A percentile compares a stretch with the other conserved stretches of the same genome.
These are phyloP conservation scores for Chaetomium strumarium DNA, from an alignment of 2,329 filamentous ascomycete genomes.

Conservation along the genomic window DNA sequence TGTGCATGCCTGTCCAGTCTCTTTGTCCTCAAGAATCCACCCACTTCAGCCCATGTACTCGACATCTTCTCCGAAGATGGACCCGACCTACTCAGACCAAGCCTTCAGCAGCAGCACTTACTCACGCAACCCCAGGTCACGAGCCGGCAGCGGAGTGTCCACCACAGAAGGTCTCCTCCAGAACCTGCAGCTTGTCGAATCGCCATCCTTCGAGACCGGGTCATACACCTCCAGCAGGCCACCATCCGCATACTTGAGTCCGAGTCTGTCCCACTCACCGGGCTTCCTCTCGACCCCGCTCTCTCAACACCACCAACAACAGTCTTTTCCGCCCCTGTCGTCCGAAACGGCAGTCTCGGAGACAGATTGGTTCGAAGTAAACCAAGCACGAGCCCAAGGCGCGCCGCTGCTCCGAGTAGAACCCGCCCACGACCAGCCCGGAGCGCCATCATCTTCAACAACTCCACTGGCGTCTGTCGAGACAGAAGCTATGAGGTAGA, in stretches of 20 bases:
- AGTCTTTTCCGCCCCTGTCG: constrained; percentile 25
- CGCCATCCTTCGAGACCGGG: constrained; percentile 21
- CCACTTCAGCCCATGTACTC: background rate
- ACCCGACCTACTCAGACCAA: constrained; percentile 18
- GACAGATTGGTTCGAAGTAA: constrained; percentile 29
- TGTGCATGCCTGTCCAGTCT: constrained; percentile 18
- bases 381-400: constrained; percentile 19
- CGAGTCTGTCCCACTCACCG: constrained; percentile 20
- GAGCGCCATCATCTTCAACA: constrained; percentile 17
- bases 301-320: constrained; percentile 15
- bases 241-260: constrained; percentile 21
- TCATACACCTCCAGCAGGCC: constrained; percentile 24
- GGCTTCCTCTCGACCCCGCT: constrained; percentile 16
- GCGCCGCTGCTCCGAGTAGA: constrained; percentile 32
- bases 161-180: constrained; percentile 24
- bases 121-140: constrained; percentile 26
- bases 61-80: constrained; percentile 18
- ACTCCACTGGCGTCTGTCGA: constrained; percentile 20
- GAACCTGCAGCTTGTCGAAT: constrained; percentile 21
- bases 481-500: constrained; percentile 29
- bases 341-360: constrained; percentile 26
- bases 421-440: constrained; percentile 28
- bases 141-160: constrained; percentile 21
- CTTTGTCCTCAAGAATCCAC: background rate
- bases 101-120: constrained; percentile 21